Conservation (phyloP, 2,329 filamentous ascomycete genomes). For the Chaetomium sp. region DNA sequence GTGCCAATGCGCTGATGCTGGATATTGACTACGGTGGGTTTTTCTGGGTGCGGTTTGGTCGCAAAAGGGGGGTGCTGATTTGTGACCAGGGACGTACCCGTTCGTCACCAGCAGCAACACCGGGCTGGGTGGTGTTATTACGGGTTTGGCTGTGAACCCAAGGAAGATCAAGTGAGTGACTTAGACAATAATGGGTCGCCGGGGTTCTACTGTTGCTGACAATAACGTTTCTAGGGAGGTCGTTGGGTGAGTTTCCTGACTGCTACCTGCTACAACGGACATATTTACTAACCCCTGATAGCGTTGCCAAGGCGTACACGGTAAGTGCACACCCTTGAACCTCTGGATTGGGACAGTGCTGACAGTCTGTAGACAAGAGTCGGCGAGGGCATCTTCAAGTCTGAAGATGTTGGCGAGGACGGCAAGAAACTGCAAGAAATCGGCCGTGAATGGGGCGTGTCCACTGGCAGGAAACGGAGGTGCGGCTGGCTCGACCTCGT, state of each 20-base stretch:
- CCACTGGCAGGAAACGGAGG: constrained; percentile 53
- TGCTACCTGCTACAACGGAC: background rate
- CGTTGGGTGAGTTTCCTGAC: constrained; percentile 39
- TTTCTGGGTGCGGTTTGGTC: constrained; percentile 9
- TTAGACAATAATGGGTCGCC: too few species aligned
- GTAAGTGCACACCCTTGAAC: constrained; percentile 27
- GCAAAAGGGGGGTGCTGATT: constrained; percentile 16
- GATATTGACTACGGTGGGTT: constrained; percentile 49
- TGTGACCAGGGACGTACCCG: constrained; percentile 23
- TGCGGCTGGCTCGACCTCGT: constrained; percentile 60
- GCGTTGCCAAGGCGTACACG: constrained; percentile 56
- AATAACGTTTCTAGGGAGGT: constrained; percentile 32
- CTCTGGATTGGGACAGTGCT: background rate
- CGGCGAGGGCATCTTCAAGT: constrained; percentile 59
- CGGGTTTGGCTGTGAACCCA: constrained; percentile 55
- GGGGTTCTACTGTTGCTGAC: background rate
- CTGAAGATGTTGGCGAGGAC: constrained; percentile 45
- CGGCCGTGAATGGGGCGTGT: constrained; percentile 41
- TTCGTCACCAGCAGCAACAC: constrained; percentile 54
- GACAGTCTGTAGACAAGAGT: constrained; percentile 54
- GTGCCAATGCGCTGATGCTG: constrained; percentile 59
- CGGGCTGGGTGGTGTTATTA: constrained; percentile 55
- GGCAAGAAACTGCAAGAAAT: constrained; percentile 43
- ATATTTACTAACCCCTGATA: constrained; percentile 4
- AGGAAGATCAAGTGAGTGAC: constrained; percentile 42